phyloP scores from a whole-genome alignment of 257 asterid genomes.

The Ajuga chamaepitys region DNA sequence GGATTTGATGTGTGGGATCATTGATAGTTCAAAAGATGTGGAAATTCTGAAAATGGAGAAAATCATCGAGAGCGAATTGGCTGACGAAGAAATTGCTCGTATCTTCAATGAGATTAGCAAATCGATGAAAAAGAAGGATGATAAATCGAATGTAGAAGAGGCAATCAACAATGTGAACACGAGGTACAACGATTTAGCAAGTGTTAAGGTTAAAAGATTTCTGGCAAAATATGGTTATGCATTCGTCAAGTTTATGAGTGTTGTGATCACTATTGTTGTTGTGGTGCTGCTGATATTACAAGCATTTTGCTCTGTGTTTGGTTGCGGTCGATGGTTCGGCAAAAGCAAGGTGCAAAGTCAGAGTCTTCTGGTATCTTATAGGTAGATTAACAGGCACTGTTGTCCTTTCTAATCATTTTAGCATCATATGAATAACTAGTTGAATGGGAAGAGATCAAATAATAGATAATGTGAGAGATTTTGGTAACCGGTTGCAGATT shows the following conservation, averaged over 20 bases:
- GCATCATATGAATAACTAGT: too few species aligned
- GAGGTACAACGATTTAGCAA: conserved; percentile 11
- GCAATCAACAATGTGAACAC: conserved; percentile 34
- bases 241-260: conserved; percentile 19
- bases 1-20: conserved; percentile 49
- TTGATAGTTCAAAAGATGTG: conserved; percentile 35
- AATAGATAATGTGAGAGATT: too few species aligned
- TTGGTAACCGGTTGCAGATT: too few species aligned
- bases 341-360: background rate
- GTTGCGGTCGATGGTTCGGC: conserved; percentile 20
- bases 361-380: background rate
- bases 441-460: too few species aligned
- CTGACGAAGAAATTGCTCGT: conserved; percentile 30
- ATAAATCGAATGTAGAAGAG: conserved; percentile 24
- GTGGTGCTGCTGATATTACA: conserved; percentile 26
- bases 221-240: conserved; percentile 12
- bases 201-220: conserved; percentile 23
- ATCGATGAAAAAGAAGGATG: conserved; percentile 9
- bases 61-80: conserved; percentile 24
- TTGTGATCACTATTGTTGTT: conserved; percentile 18
- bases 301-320: conserved; percentile 37
- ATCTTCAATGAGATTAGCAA: conserved; percentile 38
- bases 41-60: conserved; percentile 26
- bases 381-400: background rate
- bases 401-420: background rate